Evolutionary conservation across 2,329 filamentous ascomycete genomes (phyloP).

Genomic region (Phialophora expanda): DNA sequence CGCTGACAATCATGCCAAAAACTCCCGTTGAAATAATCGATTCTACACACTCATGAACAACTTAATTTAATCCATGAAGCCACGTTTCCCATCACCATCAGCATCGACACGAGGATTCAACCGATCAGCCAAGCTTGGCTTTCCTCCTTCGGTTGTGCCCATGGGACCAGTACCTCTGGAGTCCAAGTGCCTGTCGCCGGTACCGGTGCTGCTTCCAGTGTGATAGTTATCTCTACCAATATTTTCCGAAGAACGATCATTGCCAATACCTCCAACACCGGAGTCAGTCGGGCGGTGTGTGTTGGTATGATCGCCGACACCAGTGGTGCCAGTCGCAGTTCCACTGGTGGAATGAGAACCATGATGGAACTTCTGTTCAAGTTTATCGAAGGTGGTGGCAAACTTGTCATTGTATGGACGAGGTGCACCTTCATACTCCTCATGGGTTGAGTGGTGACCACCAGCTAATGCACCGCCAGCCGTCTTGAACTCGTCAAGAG

Average conservation of each 20-base stretch:
- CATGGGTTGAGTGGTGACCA: conserved; percentile 42
- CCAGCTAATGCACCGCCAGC: conserved; percentile 61
- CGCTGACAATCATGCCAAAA: not conserved
- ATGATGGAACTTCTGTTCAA: conserved; percentile 15
- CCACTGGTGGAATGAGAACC: not conserved
- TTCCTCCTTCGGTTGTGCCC: conserved; percentile 41
- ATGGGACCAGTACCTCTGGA: not conserved
- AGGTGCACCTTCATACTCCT: conserved; percentile 60
- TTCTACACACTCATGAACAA: not conserved
- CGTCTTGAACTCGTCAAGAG: conserved; percentile 66
- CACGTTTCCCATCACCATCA: conserved; percentile 61
- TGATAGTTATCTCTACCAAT: not conserved
- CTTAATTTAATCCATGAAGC: conserved; percentile 43
- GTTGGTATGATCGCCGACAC: conserved; percentile 20
- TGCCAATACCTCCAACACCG: conserved; percentile 26
- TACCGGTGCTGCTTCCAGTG: not conserved
- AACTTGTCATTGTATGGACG: conserved; percentile 38
- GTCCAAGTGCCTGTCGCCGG: not conserved
- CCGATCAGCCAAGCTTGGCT: conserved; percentile 59
- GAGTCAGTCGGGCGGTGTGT: conserved; percentile 23
- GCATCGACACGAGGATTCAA: conserved; percentile 61
- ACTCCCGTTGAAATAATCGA: not conserved
- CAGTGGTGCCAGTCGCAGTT: not conserved
- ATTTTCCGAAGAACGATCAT: not conserved
- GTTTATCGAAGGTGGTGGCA: conserved; percentile 29